Conservation (phyloP, 2,329 filamentous ascomycete species). For the Aureobasidium musti region DNA sequence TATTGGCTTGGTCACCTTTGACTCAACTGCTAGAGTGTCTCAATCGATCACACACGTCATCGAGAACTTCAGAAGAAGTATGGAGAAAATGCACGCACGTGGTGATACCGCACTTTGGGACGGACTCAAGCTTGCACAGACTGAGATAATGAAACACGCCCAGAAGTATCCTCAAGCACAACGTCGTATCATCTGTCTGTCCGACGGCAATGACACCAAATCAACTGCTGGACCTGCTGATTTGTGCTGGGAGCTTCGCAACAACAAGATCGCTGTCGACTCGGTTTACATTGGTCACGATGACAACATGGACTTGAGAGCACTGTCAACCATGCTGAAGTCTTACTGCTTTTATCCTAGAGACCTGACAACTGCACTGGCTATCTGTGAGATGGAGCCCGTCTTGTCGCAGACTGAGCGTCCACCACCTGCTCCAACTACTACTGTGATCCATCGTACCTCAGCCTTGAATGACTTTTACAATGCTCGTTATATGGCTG, state of each 20-base stretch:
- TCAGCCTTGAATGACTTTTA: constrained; percentile 30
- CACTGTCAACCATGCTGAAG: constrained; percentile 40
- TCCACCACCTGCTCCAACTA: constrained; percentile 32
- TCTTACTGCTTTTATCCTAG: constrained; percentile 44
- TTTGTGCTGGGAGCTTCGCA: constrained; percentile 36
- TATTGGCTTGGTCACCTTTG: constrained; percentile 43
- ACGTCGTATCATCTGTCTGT: constrained; percentile 44
- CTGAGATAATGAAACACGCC: constrained; percentile 40
- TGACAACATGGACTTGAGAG: constrained; percentile 37
- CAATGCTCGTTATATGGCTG: constrained; percentile 11
- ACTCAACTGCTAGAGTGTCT: constrained; percentile 35
- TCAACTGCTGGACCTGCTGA: constrained; percentile 35
- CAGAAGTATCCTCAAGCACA: constrained; percentile 41
- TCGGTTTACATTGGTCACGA: constrained; percentile 41
- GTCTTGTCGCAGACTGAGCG: constrained; percentile 43
- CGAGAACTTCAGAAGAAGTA: constrained; percentile 43
- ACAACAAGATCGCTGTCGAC: constrained; percentile 41
- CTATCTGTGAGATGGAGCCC: constrained; percentile 45
- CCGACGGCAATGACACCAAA: constrained; percentile 44
- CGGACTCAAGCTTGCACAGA: constrained; percentile 40
- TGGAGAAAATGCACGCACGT: constrained; percentile 37
- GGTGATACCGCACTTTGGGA: constrained; percentile 46
- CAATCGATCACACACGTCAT: constrained; percentile 41
- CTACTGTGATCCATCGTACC: background rate
- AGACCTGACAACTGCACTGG: constrained; percentile 42